Evolutionary conservation across 2,329 filamentous ascomycete species (phyloP), one percentile per base, ranked within the genome.

Genomic region (Penicillium paneum): DNA sequence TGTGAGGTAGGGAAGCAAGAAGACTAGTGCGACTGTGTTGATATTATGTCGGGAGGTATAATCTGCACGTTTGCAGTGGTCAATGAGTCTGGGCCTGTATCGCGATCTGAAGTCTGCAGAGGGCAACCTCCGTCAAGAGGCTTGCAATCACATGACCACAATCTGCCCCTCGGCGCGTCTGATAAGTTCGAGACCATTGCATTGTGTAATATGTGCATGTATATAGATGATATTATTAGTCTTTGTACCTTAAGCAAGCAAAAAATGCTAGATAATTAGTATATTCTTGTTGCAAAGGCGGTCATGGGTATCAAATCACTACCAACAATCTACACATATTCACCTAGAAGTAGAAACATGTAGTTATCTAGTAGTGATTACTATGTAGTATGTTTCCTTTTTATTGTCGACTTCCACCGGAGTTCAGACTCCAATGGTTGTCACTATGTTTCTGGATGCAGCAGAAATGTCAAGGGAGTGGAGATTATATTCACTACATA

Each of bases 1-100:
- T 64, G 58, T 49, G 13, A 17, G 21, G 19, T 26, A 74, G 77
- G n/a, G 77, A 79, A 41, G 76, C 80, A 56, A 68, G 72, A 28
- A 79, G 76, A 50, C 71, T 74, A 3, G 73, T 76, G 1, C 83
- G 78, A 79, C 59, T 80, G 1, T 82, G 80, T 51, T 68, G 79
- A 77, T 1, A 67, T 75, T 2, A 78, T 79, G 0, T 78, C 80
- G 49, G 71, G 40, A n/a, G 29, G 12, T 49, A 34, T 41, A 38
- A 32, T 43, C 15, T 46, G 32, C 8, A 24, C 8, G 26, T 39
- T 26, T 28, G 26, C 26, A 39, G 26, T 43, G 32, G 42, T 44
- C 46, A 50, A 49, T 54, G 51, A 35, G 39, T 31, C 38, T 24
- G 32, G 19, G 17, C 52, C 29, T 45, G 21, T 36, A 19, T 46